A percentile compares a stretch with the other conserved stretches of the same genome.
phyloP scores from a whole-genome alignment of 306 rosid genomes.

The Acacia melanoxylon region DNA sequence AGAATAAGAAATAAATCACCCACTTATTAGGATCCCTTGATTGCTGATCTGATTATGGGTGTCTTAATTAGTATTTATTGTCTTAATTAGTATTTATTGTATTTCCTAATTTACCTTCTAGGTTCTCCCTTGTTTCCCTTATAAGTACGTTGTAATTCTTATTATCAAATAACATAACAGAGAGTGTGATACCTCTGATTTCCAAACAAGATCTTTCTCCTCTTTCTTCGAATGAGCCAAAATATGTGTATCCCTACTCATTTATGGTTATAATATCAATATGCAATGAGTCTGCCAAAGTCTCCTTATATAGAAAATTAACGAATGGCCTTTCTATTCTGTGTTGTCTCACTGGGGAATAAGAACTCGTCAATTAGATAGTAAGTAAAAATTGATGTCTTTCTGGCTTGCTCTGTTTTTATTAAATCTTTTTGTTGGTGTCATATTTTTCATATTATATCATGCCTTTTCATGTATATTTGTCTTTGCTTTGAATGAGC shows the following conservation, averaged over 20 bases:
- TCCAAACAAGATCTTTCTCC: no score
- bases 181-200: no score
- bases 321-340: background rate
- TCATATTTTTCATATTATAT: constrained; percentile 18
- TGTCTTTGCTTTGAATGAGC: constrained; percentile 19
- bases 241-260: background rate
- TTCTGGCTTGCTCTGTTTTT: background rate
- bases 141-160: no score
- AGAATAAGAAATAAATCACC: no score
- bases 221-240: background rate
- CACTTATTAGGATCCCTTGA: no score
- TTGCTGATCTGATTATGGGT: no score
- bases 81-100: no score
- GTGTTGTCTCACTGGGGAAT: background rate
- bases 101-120: no score
- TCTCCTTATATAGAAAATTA: background rate
- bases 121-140: no score
- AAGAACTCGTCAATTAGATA: background rate
- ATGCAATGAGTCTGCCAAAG: background rate
- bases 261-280: background rate
- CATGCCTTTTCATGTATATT: constrained; percentile 17
- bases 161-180: no score
- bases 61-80: no score
- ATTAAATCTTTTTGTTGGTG: background rate
- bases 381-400: background rate